Evolutionary conservation across 257 asterid genomes (phyloP).

Genomic region (Asclepias syriaca): DNA sequence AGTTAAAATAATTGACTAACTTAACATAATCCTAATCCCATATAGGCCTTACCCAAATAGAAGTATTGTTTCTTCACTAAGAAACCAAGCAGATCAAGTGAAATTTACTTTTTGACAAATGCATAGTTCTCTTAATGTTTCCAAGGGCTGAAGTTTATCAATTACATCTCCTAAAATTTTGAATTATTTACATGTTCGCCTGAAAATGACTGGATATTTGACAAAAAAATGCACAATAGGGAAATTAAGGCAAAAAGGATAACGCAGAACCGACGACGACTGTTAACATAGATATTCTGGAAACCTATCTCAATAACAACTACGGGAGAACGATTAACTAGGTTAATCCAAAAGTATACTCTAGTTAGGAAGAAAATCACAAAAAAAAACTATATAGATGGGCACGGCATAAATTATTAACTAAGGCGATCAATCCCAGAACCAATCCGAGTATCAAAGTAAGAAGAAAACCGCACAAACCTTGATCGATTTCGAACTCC

Average conservation of each 20-base stretch:
- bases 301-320: background rate
- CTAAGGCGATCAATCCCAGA: background rate
- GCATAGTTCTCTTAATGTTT: background rate
- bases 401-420: background rate
- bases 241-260: background rate
- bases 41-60: background rate
- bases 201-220: background rate
- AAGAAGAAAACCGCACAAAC: slow-evolving; percentile 22
- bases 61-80: background rate
- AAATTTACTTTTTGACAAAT: background rate
- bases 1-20: background rate
- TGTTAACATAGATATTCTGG: background rate
- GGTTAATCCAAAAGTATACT: too few relatives aligned
- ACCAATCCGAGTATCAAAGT: background rate
- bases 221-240: background rate
- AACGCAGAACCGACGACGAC: too few relatives aligned
- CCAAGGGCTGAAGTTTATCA: background rate
- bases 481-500: slow-evolving; percentile 72
- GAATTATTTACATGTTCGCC: background rate
- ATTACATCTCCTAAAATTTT: background rate
- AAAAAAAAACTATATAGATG: background rate
- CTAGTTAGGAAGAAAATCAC: background rate
- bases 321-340: background rate
- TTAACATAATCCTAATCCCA: background rate
- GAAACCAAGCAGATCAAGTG: background rate